Percentiles rank a stretch among this genome's conserved stretches.
phyloP scores from a whole-genome alignment of 2,329 filamentous ascomycete species.

The Blastomyces emzantsi region DNA sequence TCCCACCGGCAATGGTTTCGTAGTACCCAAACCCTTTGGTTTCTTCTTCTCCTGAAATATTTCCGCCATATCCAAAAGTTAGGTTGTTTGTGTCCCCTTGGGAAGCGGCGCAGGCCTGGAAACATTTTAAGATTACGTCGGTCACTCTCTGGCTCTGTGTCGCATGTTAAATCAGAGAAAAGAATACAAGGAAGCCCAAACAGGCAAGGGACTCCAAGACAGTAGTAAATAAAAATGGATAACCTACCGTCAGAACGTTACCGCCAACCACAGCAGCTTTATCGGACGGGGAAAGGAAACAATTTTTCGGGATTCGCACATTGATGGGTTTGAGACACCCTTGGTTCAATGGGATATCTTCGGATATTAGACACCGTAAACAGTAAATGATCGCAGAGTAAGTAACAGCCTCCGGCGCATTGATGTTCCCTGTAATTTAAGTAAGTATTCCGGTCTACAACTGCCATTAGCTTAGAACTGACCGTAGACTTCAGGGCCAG shows the following conservation, averaged over 20 bases:
- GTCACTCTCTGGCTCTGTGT: slow-evolving; percentile 57
- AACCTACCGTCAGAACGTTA: slow-evolving; percentile 58
- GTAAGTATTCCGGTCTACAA: neutral
- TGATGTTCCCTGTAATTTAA: slow-evolving; percentile 50
- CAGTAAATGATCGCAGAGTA: slow-evolving; percentile 77
- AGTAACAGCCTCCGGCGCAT: slow-evolving; percentile 68
- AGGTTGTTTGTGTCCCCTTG: slow-evolving; percentile 74
- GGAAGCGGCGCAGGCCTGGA: slow-evolving; percentile 63
- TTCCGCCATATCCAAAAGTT: slow-evolving; percentile 67
- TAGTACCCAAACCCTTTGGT: slow-evolving; percentile 68
- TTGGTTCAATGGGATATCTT: slow-evolving; percentile 75
- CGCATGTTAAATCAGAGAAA: neutral
- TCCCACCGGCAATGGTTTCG: slow-evolving; percentile 73
- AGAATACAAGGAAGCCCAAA: neutral
- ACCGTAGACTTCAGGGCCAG: slow-evolving; percentile 65
- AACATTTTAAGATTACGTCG: slow-evolving; percentile 68
- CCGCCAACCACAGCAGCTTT: slow-evolving; percentile 69
- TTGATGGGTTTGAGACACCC: slow-evolving; percentile 66
- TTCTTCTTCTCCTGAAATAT: slow-evolving; percentile 44
- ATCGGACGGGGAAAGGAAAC: slow-evolving; percentile 62
- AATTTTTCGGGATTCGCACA: slow-evolving; percentile 60
- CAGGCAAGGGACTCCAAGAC: neutral
- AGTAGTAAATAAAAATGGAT: neutral
- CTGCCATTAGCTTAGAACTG: slow-evolving; percentile 16
- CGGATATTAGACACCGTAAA: slow-evolving; percentile 62